Percentiles rank a stretch among this genome's conserved stretches.
phyloP scores from a whole-genome alignment of 1,139 yeast genomes.

The Taiozyma sp. region DNA sequence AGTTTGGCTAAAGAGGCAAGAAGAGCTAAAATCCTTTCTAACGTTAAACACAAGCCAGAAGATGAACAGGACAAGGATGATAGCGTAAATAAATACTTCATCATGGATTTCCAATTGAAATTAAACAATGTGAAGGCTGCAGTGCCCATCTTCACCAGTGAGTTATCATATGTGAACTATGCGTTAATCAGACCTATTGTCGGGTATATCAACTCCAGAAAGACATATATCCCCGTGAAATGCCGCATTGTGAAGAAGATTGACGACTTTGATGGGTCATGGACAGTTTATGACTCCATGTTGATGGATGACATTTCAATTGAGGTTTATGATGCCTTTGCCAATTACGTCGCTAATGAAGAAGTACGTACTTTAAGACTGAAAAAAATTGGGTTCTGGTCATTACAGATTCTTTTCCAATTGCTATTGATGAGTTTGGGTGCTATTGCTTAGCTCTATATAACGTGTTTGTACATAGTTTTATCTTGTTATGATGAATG shows the following conservation, averaged over 20 bases:
- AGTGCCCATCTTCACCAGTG: conserved; percentile 82
- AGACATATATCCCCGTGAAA: conserved; percentile 83
- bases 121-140: conserved; percentile 83
- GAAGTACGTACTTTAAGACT: conserved; percentile 67
- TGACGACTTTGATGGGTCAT: conserved; percentile 86
- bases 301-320: conserved; percentile 89
- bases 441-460: conserved; percentile 34
- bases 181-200: conserved; percentile 94
- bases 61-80: conserved; percentile 26
- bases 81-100: conserved; percentile 44
- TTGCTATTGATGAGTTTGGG: conserved; percentile 79
- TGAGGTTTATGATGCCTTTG: conserved; percentile 90
- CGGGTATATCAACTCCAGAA: conserved; percentile 86
- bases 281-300: conserved; percentile 92
- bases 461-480: not conserved
- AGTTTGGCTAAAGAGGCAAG: conserved; percentile 23
- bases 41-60: conserved; percentile 19
- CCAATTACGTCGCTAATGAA: conserved; percentile 83
- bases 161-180: conserved; percentile 81
- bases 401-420: conserved; percentile 80
- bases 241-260: conserved; percentile 80
- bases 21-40: conserved; percentile 27
- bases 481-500: not conserved
- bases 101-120: conserved; percentile 72
- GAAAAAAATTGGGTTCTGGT: conserved; percentile 90